phyloP scores from a whole-genome alignment of 2,329 filamentous ascomycete genomes.

The Paramyrothecium sp. region DNA sequence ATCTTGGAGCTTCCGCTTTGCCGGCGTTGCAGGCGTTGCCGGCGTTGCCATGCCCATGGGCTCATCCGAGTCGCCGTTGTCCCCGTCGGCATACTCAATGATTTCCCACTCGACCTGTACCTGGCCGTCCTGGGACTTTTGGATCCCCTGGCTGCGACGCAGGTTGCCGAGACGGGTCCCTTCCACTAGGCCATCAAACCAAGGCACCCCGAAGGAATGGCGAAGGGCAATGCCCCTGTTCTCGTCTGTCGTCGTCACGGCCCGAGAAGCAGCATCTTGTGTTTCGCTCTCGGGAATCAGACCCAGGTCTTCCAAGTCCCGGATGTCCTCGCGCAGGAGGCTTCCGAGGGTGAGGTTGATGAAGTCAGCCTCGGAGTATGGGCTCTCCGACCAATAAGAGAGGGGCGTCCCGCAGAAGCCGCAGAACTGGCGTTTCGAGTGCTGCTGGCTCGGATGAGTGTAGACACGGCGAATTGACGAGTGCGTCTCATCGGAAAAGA shows the following conservation, averaged over 20 bases:
- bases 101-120: conserved; percentile 81
- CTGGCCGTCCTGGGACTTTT: conserved; percentile 57
- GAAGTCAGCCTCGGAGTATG: conserved; percentile 68
- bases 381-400: conserved; percentile 78
- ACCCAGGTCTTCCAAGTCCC: conserved; percentile 70
- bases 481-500: conserved; percentile 75
- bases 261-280: conserved; percentile 11
- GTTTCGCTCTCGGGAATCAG: conserved; percentile 55
- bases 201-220: conserved; percentile 72
- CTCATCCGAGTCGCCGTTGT: conserved; percentile 26
- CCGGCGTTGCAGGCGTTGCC: conserved; percentile 43
- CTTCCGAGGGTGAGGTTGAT: conserved; percentile 83
- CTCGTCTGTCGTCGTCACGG: conserved; percentile 12
- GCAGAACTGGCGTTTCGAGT: conserved; percentile 77
- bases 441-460: conserved; percentile 54
- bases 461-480: conserved; percentile 66
- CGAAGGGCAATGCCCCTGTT: conserved; percentile 30
- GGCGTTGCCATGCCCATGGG: conserved; percentile 34
- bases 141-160: conserved; percentile 57
- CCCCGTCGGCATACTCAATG: conserved; percentile 59
- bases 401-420: conserved; percentile 88
- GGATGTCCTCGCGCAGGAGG: conserved; percentile 68
- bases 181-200: conserved; percentile 81
- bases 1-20: conserved; percentile 54
- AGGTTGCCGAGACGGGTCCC: conserved; percentile 71